Percentiles rank a stretch among this genome's conserved stretches.
Evolutionary conservation across 2,329 filamentous ascomycete species (phyloP).

Genomic region (Pyrenophora seminiperda): DNA sequence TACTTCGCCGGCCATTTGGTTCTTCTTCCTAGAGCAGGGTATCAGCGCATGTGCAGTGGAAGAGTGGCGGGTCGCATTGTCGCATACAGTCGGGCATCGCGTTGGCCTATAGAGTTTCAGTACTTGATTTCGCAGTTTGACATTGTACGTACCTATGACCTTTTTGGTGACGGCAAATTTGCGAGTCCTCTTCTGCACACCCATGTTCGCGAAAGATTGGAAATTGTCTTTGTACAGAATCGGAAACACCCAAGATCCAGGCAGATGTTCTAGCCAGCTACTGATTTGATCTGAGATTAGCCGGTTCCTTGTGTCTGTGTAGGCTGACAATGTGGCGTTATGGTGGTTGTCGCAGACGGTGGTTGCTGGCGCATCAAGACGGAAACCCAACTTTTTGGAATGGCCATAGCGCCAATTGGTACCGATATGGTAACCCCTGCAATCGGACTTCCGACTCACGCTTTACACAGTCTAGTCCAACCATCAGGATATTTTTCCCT

Average conservation of each 20-base stretch:
- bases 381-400: constrained; percentile 9
- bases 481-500: no score
- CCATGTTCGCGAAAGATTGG: constrained; percentile 63
- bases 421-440: no score
- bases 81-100: constrained; percentile 70
- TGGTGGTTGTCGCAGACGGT: constrained; percentile 6
- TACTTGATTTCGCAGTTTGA: background rate
- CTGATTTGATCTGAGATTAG: no score
- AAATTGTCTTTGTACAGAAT: background rate
- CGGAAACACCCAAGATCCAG: background rate
- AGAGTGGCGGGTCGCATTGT: constrained; percentile 20
- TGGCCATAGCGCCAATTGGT: no score
- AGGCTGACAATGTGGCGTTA: background rate
- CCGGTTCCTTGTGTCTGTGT: background rate
- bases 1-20: constrained; percentile 68
- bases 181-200: constrained; percentile 84
- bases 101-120: constrained; percentile 53
- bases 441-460: no score
- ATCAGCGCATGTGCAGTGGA: constrained; percentile 15
- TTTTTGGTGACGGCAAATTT: constrained; percentile 87
- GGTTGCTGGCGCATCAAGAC: constrained; percentile 1
- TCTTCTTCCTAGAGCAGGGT: constrained; percentile 64
- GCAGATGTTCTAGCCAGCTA: no score
- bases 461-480: no score
- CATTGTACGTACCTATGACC: constrained; percentile 64